Percentiles rank a stretch among this genome's conserved stretches.
Evolutionary conservation across 208 protist species (phyloP).

Genomic region (Spongospora subterranea): DNA sequence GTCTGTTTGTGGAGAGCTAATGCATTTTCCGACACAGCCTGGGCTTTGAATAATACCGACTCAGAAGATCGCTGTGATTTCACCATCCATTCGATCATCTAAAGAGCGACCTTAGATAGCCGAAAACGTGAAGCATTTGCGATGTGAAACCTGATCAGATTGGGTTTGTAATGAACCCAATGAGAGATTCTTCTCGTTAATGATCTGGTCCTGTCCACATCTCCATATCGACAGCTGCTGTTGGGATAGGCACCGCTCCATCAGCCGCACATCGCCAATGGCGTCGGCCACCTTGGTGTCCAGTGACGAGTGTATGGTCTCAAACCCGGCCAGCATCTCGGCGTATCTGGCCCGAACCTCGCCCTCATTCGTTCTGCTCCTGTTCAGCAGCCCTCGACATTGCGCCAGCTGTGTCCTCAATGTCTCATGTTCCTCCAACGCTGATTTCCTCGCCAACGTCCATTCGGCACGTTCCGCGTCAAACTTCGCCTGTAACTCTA

Average conservation of each 20-base stretch:
- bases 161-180: background rate
- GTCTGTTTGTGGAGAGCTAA: too few species aligned
- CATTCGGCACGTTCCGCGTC: background rate
- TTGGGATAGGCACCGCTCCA: background rate
- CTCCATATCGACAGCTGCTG: background rate
- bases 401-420: background rate
- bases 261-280: background rate
- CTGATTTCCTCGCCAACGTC: background rate
- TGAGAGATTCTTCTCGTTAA: background rate
- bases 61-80: too few species aligned
- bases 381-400: background rate
- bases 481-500: background rate
- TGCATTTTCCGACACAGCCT: too few species aligned
- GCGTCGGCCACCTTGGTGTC: background rate
- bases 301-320: background rate
- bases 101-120: too few species aligned
- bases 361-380: background rate
- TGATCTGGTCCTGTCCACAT: background rate
- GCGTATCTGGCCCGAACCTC: constrained; percentile 42
- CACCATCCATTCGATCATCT: too few species aligned
- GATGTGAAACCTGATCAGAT: background rate
- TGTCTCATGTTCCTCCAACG: background rate
- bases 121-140: too few species aligned
- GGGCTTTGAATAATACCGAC: too few species aligned
- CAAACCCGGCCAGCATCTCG: background rate